Evolutionary conservation across 768 basidiomycete species (phyloP), one percentile per base, ranked within the genome.

Genomic region (Agrocybe praecox): DNA sequence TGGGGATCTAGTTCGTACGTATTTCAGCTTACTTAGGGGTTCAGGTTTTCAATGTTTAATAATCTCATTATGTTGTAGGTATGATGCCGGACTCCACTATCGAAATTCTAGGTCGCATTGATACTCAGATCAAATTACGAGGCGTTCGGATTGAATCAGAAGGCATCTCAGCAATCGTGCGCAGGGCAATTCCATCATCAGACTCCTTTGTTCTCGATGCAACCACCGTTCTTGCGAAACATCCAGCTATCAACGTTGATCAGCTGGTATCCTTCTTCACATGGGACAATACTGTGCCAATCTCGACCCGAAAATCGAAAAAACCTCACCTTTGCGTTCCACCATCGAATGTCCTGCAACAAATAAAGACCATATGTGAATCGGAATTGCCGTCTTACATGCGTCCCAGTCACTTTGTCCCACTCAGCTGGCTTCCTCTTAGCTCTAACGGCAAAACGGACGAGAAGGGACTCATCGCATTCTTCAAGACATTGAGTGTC

Each of bases 91-190:
- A 82, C 55, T 70, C 66, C 17, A 76, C 78, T 6, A 61, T 83
- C 22, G 78, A 81, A 56, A 80, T 83, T 53, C 66, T 80, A 14
- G 81, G 82, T 29, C 74, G 82, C 23, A 79, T 79, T 47, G 81
- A 82, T 60, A 75, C 76, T 6, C 82, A 82, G 55, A 76, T 83
- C 63, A 83, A 83, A 65, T 62, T 80, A 36, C 74, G 79, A 34
- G 81, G 82, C 22, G 80, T 82, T 18, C 78, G 82, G n/a, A 81
- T 83, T 18, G 82, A 83, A 60, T 74, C 75, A 2, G 80, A 80
- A 57, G 81, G 80, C 6, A 74, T 83, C 22, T 80, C 77, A n/a
- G 70, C 79, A 24, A 73, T 80, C 42, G 62, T 81, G 18, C 74
- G 74, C 46, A 71, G 63, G 33, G 72, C 72, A 1, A 63, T 61